Conservation (phyloP, 2,329 filamentous ascomycete genomes). For the Pyrenophora teres region DNA sequence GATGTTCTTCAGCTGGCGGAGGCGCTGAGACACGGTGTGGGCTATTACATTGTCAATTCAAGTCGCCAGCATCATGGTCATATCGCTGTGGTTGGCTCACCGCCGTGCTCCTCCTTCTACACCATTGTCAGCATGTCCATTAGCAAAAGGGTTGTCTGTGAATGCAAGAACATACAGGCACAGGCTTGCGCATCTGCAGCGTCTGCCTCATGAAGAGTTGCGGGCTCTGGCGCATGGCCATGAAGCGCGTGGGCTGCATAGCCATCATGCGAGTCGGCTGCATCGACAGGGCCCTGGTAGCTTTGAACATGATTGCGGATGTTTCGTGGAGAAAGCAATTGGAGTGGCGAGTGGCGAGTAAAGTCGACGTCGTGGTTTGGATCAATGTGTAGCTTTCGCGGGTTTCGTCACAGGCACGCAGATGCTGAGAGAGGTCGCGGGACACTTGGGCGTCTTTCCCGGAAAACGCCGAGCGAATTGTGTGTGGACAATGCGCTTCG, state of each 20-base stretch:
- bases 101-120: conserved; percentile 68
- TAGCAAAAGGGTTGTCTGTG: background rate
- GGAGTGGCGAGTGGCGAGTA: conserved; percentile 33
- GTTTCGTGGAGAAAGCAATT: conserved; percentile 9
- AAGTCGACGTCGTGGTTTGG: conserved; percentile 24
- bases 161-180: conserved; percentile 66
- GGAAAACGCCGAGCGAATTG: conserved; percentile 42
- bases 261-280: conserved; percentile 49
- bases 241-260: conserved; percentile 50
- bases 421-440: conserved; percentile 24
- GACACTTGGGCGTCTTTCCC: conserved; percentile 23
- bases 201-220: conserved; percentile 50
- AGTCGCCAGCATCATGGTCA: conserved; percentile 4
- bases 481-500: conserved; percentile 40
- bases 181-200: conserved; percentile 60
- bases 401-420: conserved; percentile 37
- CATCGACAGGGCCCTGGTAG: conserved; percentile 47
- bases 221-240: conserved; percentile 46
- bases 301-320: conserved; percentile 38
- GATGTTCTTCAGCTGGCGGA: conserved; percentile 86
- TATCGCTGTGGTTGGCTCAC: conserved; percentile 52
- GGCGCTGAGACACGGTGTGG: conserved; percentile 94
- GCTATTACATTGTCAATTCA: conserved; percentile 59
- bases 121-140: conserved; percentile 46
- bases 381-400: conserved; percentile 27